Percentiles rank a stretch among this genome's conserved stretches.
Conservation (phyloP, 2,329 filamentous ascomycete species). For the Catunica adiposa region DNA sequence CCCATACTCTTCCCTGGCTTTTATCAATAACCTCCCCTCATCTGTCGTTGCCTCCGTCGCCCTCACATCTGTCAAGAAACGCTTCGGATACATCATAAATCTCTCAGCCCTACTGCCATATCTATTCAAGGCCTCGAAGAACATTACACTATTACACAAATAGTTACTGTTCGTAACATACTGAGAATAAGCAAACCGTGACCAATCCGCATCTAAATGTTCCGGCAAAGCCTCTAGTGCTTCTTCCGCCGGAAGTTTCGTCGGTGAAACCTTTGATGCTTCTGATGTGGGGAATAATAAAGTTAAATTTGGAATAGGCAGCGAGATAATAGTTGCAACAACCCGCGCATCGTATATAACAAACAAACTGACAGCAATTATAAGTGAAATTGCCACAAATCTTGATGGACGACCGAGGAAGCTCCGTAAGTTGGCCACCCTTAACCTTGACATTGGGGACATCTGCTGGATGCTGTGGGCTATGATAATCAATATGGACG, state of each 20-base stretch:
- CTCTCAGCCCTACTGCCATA: constrained; percentile 26
- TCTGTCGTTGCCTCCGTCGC: constrained; percentile 18
- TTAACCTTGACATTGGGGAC: too few relatives aligned
- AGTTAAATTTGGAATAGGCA: background rate
- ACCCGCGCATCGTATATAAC: too few relatives aligned
- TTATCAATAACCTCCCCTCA: constrained; percentile 20
- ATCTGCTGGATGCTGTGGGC: too few relatives aligned
- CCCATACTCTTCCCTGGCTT: constrained; percentile 25
- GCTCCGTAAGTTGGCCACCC: too few relatives aligned
- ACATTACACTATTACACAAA: constrained; percentile 31
- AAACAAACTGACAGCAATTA: too few relatives aligned
- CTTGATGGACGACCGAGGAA: too few relatives aligned
- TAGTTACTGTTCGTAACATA: constrained; percentile 29
- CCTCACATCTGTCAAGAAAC: constrained; percentile 19
- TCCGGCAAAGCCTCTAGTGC: background rate
- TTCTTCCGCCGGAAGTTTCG: background rate
- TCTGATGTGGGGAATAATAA: background rate
- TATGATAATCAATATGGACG: too few relatives aligned
- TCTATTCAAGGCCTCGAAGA: constrained; percentile 27
- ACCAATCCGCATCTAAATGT: constrained; percentile 22
- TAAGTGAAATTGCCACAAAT: too few relatives aligned
- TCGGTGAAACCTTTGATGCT: background rate
- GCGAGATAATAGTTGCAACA: too few relatives aligned
- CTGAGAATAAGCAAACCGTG: constrained; percentile 27
- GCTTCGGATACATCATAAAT: constrained; percentile 27